Base-by-base conservation (phyloP, 208 protist genomes). In the Trypanosoma brucei region DNA sequence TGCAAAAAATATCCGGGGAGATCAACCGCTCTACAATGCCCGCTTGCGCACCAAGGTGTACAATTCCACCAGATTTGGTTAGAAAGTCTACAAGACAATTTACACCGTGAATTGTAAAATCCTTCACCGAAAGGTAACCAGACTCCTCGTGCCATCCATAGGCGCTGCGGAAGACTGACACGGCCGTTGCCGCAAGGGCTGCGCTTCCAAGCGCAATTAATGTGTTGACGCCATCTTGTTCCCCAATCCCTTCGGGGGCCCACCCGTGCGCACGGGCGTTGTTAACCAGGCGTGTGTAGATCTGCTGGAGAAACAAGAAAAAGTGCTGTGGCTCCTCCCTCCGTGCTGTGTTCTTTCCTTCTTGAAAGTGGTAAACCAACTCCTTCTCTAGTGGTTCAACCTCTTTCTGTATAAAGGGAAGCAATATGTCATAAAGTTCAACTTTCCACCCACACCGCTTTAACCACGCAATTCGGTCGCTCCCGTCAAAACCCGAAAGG, bases 281-380 rank as follows among this genome's bases (percentile, higher is more conserved):
- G 42, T 8, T n/a, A 36, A 36, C 48, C 42, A 75, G 73, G 11
- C 73, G 63, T 44, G 59, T 57, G 48, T 79, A 70, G 48, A 80
- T 53, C 6, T 81, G 72, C 3, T 56, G 34, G 9, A 93, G 62
- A 58, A 88, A 93, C 7, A 72, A 59, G 62, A 93, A 93, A 59
- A 91, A 88, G 63, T 89, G 80, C 42, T 89, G 87, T 8, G 87
- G 79, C 39, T 88, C 72, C 31, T 78, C 63, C 8, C 70, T 54
- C 37, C 65, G 59, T 1, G 78, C 79, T 31, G 87, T 91, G 11
- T 62, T 68, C 13, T 58, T 60, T 5, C 82, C 80, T 0, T 59
- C 34, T 36, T 57, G 48, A 57, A 93, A 93, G 62, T 93, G 87
- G 62, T 77, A 93, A 48, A 64, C 67, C 59, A 93, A 65, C 63